Evolutionary conservation across 78 protist species (phyloP), one percentile per base, ranked within the genome.

Genomic region (Tieghemostelium lacteum): DNA sequence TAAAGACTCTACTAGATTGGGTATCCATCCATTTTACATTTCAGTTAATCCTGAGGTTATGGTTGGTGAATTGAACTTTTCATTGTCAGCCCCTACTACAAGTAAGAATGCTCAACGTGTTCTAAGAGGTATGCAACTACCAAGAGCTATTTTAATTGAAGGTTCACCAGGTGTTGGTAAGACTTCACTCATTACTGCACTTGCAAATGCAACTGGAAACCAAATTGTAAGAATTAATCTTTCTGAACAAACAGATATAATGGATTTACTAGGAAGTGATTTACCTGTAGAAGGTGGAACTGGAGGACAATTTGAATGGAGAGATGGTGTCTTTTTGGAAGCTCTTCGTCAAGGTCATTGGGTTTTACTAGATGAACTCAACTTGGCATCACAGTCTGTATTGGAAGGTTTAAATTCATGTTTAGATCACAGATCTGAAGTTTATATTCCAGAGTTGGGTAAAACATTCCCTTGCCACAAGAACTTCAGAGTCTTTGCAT

Each of bases 341-440:
- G 98, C 99, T 5, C 49, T 98, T 54, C 67, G 87, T 63, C 52
- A 33, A 0, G 99, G 99, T 57, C 39, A 92, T n/a, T 99, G 99
- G 99, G 95, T 99, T 26, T 58, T 99, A 24, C 92, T 99, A 7
- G 99, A 99, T 92, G 99, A 99, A 96, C 73, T 99, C 24, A 99
- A 99, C 87, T 96, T 99, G 4, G 99, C 99, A 3, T 92, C 99
- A 20, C 99, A 99, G 89, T 36, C 98, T 3, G 99, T 99, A n/a
- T 93, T 99, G 26, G 99, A 99, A 71, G 99, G 99, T 7, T 94
- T 99, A 42, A 99, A 99, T 89, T 87, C 99, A 0, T 62, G 95
- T 58, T 95, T 99, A 26, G 99, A 99, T 92, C 99, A 99, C 67
- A 87, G 99, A 22, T 91, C 91, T 0, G 78, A 66, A 20, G 92